These are phyloP conservation scores for Melastoma malabathricum DNA, from an alignment of 345 rosid species.

Conservation along the genomic window DNA sequence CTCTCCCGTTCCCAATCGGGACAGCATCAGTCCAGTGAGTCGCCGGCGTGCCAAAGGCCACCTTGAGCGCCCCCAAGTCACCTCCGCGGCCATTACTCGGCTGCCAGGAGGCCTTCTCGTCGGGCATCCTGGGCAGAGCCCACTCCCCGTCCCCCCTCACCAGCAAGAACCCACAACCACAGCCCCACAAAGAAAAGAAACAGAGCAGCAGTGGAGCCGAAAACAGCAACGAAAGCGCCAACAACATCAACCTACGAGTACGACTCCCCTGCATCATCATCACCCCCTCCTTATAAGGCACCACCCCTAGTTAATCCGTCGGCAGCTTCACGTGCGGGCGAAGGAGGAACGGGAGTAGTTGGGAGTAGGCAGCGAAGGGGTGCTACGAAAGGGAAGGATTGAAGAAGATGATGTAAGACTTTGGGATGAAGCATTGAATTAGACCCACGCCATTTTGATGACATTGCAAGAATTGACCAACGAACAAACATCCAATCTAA, in stretches of 20 bases:
- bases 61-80: constrained; percentile 34
- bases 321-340: no score
- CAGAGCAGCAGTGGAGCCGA: neutral
- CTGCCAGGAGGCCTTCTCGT: constrained; percentile 33
- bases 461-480: no score
- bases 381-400: no score
- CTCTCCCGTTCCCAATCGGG: constrained; percentile 87
- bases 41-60: constrained; percentile 53
- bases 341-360: no score
- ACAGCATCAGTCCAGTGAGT: constrained; percentile 79
- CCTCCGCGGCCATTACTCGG: constrained; percentile 15
- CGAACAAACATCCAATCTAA: no score
- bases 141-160: constrained; percentile 13
- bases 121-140: constrained; percentile 30
- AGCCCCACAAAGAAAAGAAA: neutral
- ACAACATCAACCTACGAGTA: neutral
- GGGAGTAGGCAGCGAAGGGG: no score
- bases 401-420: no score
- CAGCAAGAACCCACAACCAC: neutral
- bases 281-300: neutral
- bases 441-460: no score
- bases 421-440: no score
- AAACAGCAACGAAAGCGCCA: no score
- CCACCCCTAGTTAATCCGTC: no score
- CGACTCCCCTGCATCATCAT: neutral